A percentile compares a stretch with the other conserved stretches of the same genome.
Evolutionary conservation across 441 rosid genomes (phyloP).

Genomic region (Viola pubescens): DNA sequence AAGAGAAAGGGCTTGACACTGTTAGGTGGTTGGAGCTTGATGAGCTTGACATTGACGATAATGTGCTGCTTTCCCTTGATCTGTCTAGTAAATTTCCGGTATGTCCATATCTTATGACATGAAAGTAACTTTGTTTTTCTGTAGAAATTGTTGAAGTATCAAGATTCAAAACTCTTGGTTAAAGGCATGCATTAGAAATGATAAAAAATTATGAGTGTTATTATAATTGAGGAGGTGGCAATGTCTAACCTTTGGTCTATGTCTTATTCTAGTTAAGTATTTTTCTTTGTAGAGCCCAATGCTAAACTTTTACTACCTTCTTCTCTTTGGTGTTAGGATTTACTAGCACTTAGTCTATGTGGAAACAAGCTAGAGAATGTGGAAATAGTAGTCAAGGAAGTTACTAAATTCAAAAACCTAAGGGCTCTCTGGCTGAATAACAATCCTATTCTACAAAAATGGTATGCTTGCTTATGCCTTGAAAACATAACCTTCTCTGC

Average conservation of each 20-base stretch:
- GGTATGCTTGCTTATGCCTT: slow-evolving; percentile 34
- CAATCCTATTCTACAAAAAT: slow-evolving; percentile 49
- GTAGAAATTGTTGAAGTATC: no score
- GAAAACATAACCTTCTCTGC: slow-evolving; percentile 3
- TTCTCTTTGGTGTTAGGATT: slow-evolving; percentile 40
- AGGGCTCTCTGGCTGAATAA: slow-evolving; percentile 83
- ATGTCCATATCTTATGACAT: slow-evolving; percentile 2
- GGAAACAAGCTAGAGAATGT: slow-evolving; percentile 60
- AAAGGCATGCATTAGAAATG: not conserved
- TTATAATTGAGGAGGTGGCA: not conserved
- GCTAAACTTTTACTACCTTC: not conserved
- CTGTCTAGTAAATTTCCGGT: slow-evolving; percentile 62
- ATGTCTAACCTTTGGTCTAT: not conserved
- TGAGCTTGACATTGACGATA: slow-evolving; percentile 55
- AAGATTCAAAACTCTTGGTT: not conserved
- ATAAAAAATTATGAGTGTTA: not conserved
- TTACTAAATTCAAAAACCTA: slow-evolving; percentile 52
- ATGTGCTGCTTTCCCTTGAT: slow-evolving; percentile 45
- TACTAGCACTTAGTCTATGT: slow-evolving; percentile 68
- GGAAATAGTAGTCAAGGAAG: slow-evolving; percentile 51
- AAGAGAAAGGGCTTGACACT: slow-evolving; percentile 37
- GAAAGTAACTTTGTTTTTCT: not conserved
- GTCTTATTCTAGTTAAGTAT: not conserved
- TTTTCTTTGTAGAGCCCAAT: not conserved
- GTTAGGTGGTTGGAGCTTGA: slow-evolving; percentile 87